Evolutionary conservation across 2,329 filamentous ascomycete genomes (phyloP).

Genomic region (Diplodia sapinea): DNA sequence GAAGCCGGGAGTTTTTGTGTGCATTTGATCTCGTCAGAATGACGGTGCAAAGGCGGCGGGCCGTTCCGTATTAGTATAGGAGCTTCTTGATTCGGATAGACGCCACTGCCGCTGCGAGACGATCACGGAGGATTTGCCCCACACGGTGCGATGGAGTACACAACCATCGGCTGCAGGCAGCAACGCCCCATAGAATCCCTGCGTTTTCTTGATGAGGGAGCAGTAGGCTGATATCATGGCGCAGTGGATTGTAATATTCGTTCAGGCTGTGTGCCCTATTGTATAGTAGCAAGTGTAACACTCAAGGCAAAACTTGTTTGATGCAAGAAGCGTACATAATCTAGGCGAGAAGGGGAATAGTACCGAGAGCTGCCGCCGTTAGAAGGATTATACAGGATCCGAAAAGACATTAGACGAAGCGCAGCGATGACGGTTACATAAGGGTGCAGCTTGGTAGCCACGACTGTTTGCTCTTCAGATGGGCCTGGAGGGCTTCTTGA

Average conservation of each 20-base stretch:
- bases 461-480: neutral
- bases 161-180: neutral
- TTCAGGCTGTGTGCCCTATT: neutral
- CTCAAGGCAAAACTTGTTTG: neutral
- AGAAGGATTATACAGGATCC: neutral
- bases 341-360: neutral
- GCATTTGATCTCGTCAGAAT: neutral
- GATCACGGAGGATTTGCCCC: neutral
- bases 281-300: neutral
- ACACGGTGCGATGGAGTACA: neutral
- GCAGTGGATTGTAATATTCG: neutral
- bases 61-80: conserved; percentile 1
- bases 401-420: neutral
- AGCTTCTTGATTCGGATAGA: neutral
- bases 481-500: conserved; percentile 13
- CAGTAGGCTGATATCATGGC: neutral
- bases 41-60: neutral
- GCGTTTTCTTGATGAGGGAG: neutral
- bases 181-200: neutral
- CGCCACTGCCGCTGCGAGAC: neutral
- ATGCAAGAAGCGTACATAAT: neutral
- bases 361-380: neutral
- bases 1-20: neutral
- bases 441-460: conserved; percentile 7
- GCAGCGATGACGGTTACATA: neutral